phyloP scores from a whole-genome alignment of 2,329 filamentous ascomycete species.

The Trichoderma harzianum region DNA sequence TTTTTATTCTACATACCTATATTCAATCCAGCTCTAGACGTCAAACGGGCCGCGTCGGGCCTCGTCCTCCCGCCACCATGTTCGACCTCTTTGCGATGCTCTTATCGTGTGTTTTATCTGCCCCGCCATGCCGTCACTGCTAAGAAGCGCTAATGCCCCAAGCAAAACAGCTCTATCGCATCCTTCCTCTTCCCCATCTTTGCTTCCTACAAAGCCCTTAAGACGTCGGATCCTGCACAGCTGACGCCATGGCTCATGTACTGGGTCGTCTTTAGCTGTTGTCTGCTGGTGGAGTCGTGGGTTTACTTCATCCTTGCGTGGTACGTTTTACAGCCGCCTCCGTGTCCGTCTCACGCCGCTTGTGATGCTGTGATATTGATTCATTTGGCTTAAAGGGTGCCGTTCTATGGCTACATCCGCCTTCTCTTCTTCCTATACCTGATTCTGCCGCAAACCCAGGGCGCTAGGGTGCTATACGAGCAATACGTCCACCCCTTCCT shows the following conservation, averaged over 20 bases:
- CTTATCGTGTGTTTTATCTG: slow-evolving; percentile 60
- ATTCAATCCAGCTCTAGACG: slow-evolving; percentile 10
- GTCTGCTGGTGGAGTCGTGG: slow-evolving; percentile 81
- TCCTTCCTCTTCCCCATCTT: slow-evolving; percentile 95
- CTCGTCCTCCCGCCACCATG: slow-evolving; percentile 46
- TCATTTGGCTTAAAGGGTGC: slow-evolving; percentile 56
- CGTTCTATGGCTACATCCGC: slow-evolving; percentile 91
- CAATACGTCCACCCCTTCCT: slow-evolving; percentile 85
- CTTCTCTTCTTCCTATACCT: slow-evolving; percentile 87
- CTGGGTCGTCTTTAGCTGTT: slow-evolving; percentile 87
- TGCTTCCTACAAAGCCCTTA: slow-evolving; percentile 96
- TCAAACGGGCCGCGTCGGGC: slow-evolving; percentile 28
- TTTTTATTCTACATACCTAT: background rate
- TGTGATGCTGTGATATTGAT: background rate
- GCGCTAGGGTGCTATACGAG: slow-evolving; percentile 81
- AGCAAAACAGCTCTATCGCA: slow-evolving; percentile 63
- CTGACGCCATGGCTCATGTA: slow-evolving; percentile 99
- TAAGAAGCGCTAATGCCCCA: slow-evolving; percentile 19
- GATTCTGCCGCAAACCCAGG: slow-evolving; percentile 95
- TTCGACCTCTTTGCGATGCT: slow-evolving; percentile 76
- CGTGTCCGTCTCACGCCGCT: background rate
- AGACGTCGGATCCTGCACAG: slow-evolving; percentile 83
- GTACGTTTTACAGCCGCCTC: slow-evolving; percentile 39
- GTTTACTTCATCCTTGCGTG: slow-evolving; percentile 82
- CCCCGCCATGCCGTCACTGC: slow-evolving; percentile 19